phyloP scores from a whole-genome alignment of 2,329 filamentous ascomycete genomes.

The Verticillium zaregamsianum region DNA sequence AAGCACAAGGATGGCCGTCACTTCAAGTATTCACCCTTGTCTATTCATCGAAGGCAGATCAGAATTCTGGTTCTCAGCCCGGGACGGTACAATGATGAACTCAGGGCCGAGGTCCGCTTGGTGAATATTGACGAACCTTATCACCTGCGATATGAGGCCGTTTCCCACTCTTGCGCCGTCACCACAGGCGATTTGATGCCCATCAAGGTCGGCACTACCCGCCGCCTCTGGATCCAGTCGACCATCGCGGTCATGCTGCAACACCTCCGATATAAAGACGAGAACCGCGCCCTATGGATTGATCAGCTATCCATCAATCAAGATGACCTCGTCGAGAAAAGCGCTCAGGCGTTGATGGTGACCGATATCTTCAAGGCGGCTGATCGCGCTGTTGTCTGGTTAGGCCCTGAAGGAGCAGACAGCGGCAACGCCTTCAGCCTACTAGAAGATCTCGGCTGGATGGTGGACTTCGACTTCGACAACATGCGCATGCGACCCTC shows the following conservation, averaged over 20 bases:
- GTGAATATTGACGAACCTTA: not conserved
- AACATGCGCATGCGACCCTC: not conserved
- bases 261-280: not conserved
- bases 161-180: not conserved
- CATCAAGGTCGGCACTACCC: not conserved
- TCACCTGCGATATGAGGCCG: not conserved
- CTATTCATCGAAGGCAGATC: not conserved
- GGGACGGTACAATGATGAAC: not conserved
- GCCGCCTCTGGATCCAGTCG: not conserved
- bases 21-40: not conserved
- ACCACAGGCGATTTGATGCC: not conserved
- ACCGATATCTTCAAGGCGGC: constrained; percentile 29
- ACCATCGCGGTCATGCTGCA: not conserved
- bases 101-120: not conserved
- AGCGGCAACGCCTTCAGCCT: not conserved
- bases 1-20: not conserved
- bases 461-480: not conserved
- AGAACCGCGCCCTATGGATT: constrained; percentile 25
- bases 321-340: constrained; percentile 26
- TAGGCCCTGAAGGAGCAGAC: constrained; percentile 16
- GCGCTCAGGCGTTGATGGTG: constrained; percentile 31
- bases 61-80: not conserved
- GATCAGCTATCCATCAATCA: constrained; percentile 36
- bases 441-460: not conserved
- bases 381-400: constrained; percentile 27